A percentile compares a stretch with the other conserved stretches of the same genome.
Conservation (phyloP, 495 filamentous ascomycete genomes). For the Hypoxylon lenormandii region DNA sequence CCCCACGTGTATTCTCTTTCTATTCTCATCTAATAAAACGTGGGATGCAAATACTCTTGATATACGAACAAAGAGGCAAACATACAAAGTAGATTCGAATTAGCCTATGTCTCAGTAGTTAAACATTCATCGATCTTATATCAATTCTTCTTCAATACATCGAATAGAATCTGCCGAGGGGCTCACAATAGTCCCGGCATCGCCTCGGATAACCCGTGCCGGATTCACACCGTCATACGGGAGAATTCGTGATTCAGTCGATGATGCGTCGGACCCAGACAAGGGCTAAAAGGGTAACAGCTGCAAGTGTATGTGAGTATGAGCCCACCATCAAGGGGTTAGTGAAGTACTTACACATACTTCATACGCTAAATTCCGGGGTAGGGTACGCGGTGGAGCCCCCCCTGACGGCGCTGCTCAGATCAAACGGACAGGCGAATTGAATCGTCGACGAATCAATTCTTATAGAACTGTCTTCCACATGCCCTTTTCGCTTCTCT, state of each 20-base stretch:
- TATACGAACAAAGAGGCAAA: neutral
- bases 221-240: slow-evolving; percentile 32
- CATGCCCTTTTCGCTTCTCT: slow-evolving; percentile 25
- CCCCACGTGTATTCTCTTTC: neutral
- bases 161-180: slow-evolving; percentile 12
- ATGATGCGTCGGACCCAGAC: slow-evolving; percentile 11
- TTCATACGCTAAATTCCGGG: slow-evolving; percentile 39
- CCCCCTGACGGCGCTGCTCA: neutral
- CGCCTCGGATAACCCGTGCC: slow-evolving; percentile 25
- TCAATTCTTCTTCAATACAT: neutral
- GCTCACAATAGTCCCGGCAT: slow-evolving; percentile 6
- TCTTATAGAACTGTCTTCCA: slow-evolving; percentile 13
- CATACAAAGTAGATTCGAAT: neutral
- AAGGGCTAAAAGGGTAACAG: slow-evolving; percentile 3
- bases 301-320: neutral
- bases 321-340: neutral
- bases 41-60: neutral
- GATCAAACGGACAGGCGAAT: neutral
- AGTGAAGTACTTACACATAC: neutral
- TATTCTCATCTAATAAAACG: neutral
- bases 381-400: slow-evolving; percentile 19
- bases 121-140: neutral
- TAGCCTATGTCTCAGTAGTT: neutral
- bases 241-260: slow-evolving; percentile 18
- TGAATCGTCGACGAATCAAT: slow-evolving; percentile 34